A percentile compares a stretch with the other conserved stretches of the same genome.
Evolutionary conservation across 2,329 filamentous ascomycete genomes (phyloP).

Genomic region (Phialophora tarda): DNA sequence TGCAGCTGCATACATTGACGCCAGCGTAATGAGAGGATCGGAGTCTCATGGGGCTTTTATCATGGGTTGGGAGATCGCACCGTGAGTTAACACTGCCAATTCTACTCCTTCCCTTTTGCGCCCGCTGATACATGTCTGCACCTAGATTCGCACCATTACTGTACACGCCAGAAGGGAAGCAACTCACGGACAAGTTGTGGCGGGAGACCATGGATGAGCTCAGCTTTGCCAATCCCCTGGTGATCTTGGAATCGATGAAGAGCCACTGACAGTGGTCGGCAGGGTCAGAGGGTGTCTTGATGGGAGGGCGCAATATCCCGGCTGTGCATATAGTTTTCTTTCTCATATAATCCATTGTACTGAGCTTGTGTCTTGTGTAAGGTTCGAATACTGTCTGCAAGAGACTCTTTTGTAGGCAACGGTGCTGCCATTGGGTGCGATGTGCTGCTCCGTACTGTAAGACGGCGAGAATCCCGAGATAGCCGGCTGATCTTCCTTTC

Average conservation of each 20-base stretch:
- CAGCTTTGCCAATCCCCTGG: slow-evolving; percentile 35
- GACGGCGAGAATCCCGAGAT: slow-evolving; percentile 12
- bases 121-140: slow-evolving; percentile 33
- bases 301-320: not conserved
- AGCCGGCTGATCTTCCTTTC: slow-evolving; percentile 1
- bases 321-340: too few relatives aligned
- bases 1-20: slow-evolving; percentile 57
- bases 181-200: slow-evolving; percentile 49
- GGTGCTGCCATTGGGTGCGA: too few relatives aligned
- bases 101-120: slow-evolving; percentile 39
- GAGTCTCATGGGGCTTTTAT: slow-evolving; percentile 60
- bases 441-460: too few relatives aligned
- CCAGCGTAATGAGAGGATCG: slow-evolving; percentile 52
- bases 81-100: slow-evolving; percentile 47
- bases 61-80: slow-evolving; percentile 55
- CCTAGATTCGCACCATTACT: slow-evolving; percentile 43
- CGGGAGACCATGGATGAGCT: slow-evolving; percentile 38
- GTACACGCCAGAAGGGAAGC: slow-evolving; percentile 43
- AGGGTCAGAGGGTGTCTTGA: not conserved
- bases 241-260: slow-evolving; percentile 21
- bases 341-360: too few relatives aligned
- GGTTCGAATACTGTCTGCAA: too few relatives aligned
- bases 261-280: slow-evolving; percentile 1
- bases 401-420: too few relatives aligned
- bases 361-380: not conserved